Base-by-base conservation (phyloP, 2,329 filamentous ascomycete genomes). In the Emergomyces pasteurianus region DNA sequence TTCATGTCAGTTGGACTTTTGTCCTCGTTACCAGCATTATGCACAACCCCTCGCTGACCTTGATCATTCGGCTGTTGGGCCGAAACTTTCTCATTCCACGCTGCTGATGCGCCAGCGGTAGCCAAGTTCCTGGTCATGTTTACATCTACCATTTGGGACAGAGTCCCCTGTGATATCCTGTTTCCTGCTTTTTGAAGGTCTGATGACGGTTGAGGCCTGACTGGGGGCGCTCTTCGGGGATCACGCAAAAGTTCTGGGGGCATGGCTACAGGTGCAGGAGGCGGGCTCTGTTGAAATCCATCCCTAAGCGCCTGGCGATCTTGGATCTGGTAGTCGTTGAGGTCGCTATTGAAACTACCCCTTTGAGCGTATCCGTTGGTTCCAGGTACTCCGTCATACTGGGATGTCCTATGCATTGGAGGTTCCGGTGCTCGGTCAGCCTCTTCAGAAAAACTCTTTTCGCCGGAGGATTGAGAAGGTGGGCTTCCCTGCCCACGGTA, bases 171-270 rank as follows among this genome's bases (percentile, higher is more conserved):
- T 31, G 94, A 96, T 72, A 97, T 86, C 26, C 90, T 86, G 66
- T 87, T 91, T 67, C 90, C 94, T 58, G 89, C 90, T 65, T 86
- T 86, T 64, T 89, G 86, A 67, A 92, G 79, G 70, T 94, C 89
- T 16, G 88, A 83, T 36, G 90, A 86, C 61, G 89, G 84, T 66
- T 88, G 85, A 0, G 89, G 89, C 63, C 84, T 84, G 62, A 82
- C 85, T 1, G 80, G 78, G 5, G 91, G 91, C 56, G 84, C 82
- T 58, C 87, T 82, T 63, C 87, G 84, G 14, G 91, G 84, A 43
- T 82, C 81, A 72, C 96, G 90, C 55, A 85, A 82, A 71, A 96
- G 92, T 12, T 84, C 85, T 2, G 92, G 92, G 0, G 92, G 92
- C 6, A 81, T 78, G 5, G 83, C 83, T 23, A 96, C 90, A 8